Evolutionary conservation across 495 filamentous ascomycete genomes (phyloP).

Genomic region (Xylaria bambusicola): DNA sequence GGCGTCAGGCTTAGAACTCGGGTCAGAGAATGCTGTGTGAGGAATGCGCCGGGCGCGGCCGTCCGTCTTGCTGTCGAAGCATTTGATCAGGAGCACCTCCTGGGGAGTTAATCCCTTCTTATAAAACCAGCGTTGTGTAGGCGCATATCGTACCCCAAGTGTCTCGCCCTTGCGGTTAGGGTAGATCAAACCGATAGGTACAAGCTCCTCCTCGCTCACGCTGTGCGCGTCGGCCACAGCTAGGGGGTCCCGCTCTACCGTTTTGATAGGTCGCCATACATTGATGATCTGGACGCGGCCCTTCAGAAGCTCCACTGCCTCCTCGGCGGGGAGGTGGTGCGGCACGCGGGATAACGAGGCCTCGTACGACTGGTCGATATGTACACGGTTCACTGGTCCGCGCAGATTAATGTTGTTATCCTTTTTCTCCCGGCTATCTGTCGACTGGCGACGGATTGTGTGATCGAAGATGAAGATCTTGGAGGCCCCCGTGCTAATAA

Average conservation of each 20-base stretch:
- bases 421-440: conserved; percentile 20
- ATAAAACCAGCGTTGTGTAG: conserved; percentile 72
- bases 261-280: conserved; percentile 74
- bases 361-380: conserved; percentile 71
- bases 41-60: conserved; percentile 63
- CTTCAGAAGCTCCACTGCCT: conserved; percentile 61
- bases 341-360: conserved; percentile 58
- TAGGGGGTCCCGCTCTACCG: conserved; percentile 63
- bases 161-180: conserved; percentile 74
- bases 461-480: conserved; percentile 75
- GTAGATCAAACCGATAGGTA: conserved; percentile 70
- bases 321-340: conserved; percentile 60
- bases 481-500: conserved; percentile 61
- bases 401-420: conserved; percentile 32
- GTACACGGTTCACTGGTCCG: conserved; percentile 66
- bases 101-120: conserved; percentile 67
- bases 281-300: conserved; percentile 77
- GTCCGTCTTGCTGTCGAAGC: conserved; percentile 65
- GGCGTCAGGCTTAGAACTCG: conserved; percentile 48
- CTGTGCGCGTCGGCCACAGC: conserved; percentile 62
- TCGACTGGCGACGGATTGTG: conserved; percentile 63
- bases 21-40: conserved; percentile 65
- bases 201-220: conserved; percentile 66
- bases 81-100: conserved; percentile 69
- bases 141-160: conserved; percentile 60